A percentile compares a stretch with the other conserved stretches of the same genome.
Conservation (phyloP, 805 yeast species). For the Pichia ethanolica region DNA sequence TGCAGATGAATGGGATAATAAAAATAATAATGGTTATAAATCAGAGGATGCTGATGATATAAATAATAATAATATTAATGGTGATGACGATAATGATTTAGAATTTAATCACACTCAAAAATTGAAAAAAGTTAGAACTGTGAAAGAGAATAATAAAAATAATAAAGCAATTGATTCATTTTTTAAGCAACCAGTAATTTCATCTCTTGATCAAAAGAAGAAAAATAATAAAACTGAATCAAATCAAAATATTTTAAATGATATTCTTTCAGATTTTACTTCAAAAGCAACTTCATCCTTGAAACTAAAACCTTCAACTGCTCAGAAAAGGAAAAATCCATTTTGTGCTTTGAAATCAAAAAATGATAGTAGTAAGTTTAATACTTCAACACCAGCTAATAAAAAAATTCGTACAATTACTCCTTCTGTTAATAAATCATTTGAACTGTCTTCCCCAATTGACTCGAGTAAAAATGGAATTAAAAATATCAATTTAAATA, state of each 20-base stretch:
- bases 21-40: slow-evolving; percentile 26
- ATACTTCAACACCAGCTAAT: slow-evolving; percentile 7
- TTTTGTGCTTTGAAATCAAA: slow-evolving; percentile 22
- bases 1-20: slow-evolving; percentile 76
- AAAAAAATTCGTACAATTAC: slow-evolving; percentile 27
- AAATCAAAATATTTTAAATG: slow-evolving; percentile 50
- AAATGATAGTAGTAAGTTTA: slow-evolving; percentile 3
- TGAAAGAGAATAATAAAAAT: slow-evolving; percentile 15
- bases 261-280: slow-evolving; percentile 54
- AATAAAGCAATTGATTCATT: slow-evolving; percentile 23
- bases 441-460: slow-evolving; percentile 15
- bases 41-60: slow-evolving; percentile 32
- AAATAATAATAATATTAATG: slow-evolving; percentile 32
- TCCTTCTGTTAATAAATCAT: slow-evolving; percentile 13
- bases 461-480: slow-evolving; percentile 16
- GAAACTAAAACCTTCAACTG: slow-evolving; percentile 17
- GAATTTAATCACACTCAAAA: slow-evolving; percentile 23
- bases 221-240: slow-evolving; percentile 31
- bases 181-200: slow-evolving; percentile 31
- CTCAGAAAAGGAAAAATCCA: slow-evolving; percentile 18
- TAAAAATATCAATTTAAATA: slow-evolving; percentile 14
- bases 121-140: slow-evolving; percentile 27
- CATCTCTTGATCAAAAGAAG: slow-evolving; percentile 13
- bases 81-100: slow-evolving; percentile 34
- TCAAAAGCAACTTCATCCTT: slow-evolving; percentile 17